Percentiles rank a stretch among this genome's conserved stretches.
Conservation (phyloP, 345 rosid genomes). For the Zanthoxylum bungeanum region DNA sequence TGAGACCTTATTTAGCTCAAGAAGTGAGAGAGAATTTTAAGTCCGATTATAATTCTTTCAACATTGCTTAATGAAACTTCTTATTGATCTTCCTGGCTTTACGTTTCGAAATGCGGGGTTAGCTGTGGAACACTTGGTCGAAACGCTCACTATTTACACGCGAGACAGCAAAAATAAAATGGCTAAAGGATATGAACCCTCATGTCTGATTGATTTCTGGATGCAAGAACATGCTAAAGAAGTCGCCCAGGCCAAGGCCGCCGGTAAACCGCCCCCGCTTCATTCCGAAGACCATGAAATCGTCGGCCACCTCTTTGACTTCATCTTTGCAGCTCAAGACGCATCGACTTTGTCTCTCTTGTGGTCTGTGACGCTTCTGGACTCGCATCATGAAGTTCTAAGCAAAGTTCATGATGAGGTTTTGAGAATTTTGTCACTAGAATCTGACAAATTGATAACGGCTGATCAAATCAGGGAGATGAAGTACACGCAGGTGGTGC, state of each 20-base stretch:
- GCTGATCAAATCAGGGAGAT: constrained; percentile 61
- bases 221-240: constrained; percentile 59
- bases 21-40: constrained; percentile 40
- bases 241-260: constrained; percentile 22
- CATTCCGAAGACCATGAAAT: constrained; percentile 49
- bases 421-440: constrained; percentile 65
- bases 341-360: constrained; percentile 86
- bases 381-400: constrained; percentile 67
- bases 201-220: constrained; percentile 78
- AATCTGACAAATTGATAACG: constrained; percentile 48
- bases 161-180: constrained; percentile 49
- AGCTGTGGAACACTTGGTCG: constrained; percentile 56
- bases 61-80: constrained; percentile 61
- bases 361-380: constrained; percentile 76
- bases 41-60: constrained; percentile 69
- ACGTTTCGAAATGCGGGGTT: constrained; percentile 62
- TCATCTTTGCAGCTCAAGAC: constrained; percentile 84
- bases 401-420: constrained; percentile 65
- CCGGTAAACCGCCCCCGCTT: constrained; percentile 35
- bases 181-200: constrained; percentile 50
- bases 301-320: constrained; percentile 72
- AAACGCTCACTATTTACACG: constrained; percentile 43
- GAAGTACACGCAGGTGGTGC: constrained; percentile 88
- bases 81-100: constrained; percentile 67
- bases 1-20: constrained; percentile 52